These are phyloP conservation scores for Hordeum vulgare DNA, from an alignment of 176 grass and related monocot species.

Conservation along the genomic window DNA sequence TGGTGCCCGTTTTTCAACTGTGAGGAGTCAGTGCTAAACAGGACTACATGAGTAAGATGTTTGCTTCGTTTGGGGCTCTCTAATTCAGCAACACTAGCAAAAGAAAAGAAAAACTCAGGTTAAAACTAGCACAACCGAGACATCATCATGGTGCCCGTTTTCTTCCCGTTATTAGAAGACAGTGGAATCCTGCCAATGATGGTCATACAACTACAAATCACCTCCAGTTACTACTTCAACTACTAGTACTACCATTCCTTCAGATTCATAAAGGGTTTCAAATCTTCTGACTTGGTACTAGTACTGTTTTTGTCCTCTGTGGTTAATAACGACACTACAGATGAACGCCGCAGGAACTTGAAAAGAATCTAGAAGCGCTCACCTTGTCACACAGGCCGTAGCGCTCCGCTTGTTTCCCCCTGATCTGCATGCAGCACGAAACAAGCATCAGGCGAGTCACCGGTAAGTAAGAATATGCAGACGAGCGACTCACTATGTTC, in stretches of 20 bases:
- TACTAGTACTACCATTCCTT: background rate
- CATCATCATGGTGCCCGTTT: background rate
- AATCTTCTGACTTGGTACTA: background rate
- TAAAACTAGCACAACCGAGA: background rate
- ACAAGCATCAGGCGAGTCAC: background rate
- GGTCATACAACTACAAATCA: background rate
- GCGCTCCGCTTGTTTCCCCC: conserved; percentile 60
- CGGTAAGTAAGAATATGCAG: background rate
- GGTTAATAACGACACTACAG: background rate
- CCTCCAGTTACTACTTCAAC: background rate
- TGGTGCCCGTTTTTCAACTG: background rate
- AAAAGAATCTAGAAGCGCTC: background rate
- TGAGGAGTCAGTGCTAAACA: background rate
- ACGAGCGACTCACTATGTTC: conserved; percentile 27
- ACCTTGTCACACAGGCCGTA: conserved; percentile 72
- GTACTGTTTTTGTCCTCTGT: background rate
- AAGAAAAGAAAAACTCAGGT: background rate
- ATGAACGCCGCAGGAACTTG: background rate
- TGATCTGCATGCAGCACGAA: conserved; percentile 46
- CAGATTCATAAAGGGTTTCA: background rate
- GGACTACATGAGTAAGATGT: too few species aligned
- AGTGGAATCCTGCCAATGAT: background rate
- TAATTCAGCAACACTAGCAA: background rate
- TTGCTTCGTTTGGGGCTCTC: background rate
- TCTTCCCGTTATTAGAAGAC: background rate